Percentiles rank a stretch among this genome's conserved stretches.
These are phyloP conservation scores for Pseudogymnoascus sp. DNA, from an alignment of 2,329 filamentous ascomycete genomes.

Conservation along the genomic window DNA sequence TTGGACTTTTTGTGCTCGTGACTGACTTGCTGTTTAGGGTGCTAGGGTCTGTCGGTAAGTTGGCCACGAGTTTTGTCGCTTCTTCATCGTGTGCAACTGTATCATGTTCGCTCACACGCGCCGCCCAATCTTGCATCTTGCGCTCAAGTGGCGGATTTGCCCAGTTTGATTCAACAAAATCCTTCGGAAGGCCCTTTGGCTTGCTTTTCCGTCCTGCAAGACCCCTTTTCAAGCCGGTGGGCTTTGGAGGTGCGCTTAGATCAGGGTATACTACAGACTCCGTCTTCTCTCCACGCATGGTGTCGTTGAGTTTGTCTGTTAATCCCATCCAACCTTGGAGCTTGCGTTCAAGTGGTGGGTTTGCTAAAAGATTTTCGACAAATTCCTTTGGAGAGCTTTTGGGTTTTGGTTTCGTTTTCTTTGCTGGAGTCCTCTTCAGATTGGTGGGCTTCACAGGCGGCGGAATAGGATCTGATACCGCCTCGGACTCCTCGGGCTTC, in stretches of 20 bases:
- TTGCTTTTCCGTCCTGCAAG: neutral
- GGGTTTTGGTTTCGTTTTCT: constrained; percentile 27
- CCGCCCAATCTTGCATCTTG: constrained; percentile 57
- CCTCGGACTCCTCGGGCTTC: neutral
- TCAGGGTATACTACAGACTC: neutral
- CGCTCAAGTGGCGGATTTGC: constrained; percentile 48
- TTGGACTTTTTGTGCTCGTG: neutral
- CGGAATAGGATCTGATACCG: constrained; percentile 15
- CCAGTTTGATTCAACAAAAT: constrained; percentile 47
- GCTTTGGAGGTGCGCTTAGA: neutral
- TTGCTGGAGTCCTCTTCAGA: constrained; percentile 6
- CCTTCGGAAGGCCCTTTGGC: constrained; percentile 42
- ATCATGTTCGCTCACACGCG: constrained; percentile 12
- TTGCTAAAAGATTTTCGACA: constrained; percentile 31
- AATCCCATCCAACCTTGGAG: constrained; percentile 51
- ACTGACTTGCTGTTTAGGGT: constrained; percentile 2
- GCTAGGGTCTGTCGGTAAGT: neutral
- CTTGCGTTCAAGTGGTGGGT: constrained; percentile 50
- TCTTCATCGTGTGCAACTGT: neutral
- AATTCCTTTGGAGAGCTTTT: constrained; percentile 50
- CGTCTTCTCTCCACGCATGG: neutral
- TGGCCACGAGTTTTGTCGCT: neutral
- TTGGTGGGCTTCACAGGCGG: neutral
- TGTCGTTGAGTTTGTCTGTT: constrained; percentile 14
- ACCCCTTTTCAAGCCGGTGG: neutral